Evolutionary conservation across 2,329 filamentous ascomycete species (phyloP).

Genomic region (Fusarium succisae): DNA sequence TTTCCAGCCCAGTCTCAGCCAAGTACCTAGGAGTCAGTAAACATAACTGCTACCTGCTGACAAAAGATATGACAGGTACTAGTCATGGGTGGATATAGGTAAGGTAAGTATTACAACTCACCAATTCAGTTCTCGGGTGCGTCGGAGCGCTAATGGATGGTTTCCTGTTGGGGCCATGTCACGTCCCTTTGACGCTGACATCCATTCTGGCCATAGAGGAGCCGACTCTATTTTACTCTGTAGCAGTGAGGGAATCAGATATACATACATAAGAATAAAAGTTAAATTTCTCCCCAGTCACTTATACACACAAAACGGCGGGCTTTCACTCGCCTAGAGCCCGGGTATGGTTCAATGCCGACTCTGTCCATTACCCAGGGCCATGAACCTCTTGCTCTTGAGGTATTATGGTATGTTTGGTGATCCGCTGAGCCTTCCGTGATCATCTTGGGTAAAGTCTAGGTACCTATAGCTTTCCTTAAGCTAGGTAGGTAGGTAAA

Average conservation of each 20-base stretch:
- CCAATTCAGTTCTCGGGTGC: not conserved
- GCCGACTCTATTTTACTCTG: not conserved
- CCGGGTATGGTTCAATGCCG: not conserved
- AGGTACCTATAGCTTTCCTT: conserved; percentile 8
- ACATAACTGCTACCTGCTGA: not conserved
- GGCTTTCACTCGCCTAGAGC: not conserved
- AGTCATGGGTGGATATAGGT: not conserved
- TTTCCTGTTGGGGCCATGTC: not conserved
- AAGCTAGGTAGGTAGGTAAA: conserved; percentile 4
- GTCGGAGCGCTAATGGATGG: not conserved
- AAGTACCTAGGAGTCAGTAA: not conserved
- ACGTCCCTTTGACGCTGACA: not conserved
- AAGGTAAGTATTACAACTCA: not conserved
- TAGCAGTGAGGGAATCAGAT: not conserved
- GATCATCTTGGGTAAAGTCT: not conserved
- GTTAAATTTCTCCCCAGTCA: not conserved
- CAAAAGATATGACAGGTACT: not conserved
- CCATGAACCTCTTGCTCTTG: not conserved
- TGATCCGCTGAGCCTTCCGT: not conserved
- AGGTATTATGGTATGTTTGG: not conserved
- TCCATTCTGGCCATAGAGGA: not conserved
- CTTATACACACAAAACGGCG: not conserved
- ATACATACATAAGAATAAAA: not conserved
- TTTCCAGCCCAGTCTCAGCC: conserved; percentile 10
- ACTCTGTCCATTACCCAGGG: not conserved